Conservation (phyloP, 768 basidiomycete genomes). For the Lenzites betulinus region DNA sequence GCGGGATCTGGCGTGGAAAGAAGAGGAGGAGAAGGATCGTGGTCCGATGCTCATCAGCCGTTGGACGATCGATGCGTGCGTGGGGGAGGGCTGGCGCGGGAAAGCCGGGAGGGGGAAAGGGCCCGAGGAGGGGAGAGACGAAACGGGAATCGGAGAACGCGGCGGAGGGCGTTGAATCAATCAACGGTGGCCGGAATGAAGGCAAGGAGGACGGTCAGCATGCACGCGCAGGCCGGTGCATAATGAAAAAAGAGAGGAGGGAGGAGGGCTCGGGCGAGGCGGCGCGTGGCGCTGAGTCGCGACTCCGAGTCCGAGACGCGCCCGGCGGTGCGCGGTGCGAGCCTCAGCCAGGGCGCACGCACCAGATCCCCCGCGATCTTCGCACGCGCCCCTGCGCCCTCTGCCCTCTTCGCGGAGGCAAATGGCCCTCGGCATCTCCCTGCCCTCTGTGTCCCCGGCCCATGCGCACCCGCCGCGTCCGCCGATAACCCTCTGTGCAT, state of each 20-base stretch:
- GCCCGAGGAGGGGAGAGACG: constrained; percentile 3
- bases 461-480: too few relatives aligned
- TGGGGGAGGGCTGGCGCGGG: constrained; percentile 17
- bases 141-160: constrained; percentile 11
- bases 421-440: constrained; percentile 10
- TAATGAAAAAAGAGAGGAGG: constrained; percentile 8
- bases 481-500: constrained; percentile 20
- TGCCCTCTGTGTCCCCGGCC: too few relatives aligned
- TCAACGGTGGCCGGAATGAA: constrained; percentile 11
- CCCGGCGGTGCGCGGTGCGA: too few relatives aligned
- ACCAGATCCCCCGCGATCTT: constrained; percentile 23
- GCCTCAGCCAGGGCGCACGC: too few relatives aligned
- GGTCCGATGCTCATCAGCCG: constrained; percentile 27
- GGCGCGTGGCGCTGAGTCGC: neutral
- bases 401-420: constrained; percentile 28
- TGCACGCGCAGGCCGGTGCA: constrained; percentile 1
- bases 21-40: constrained; percentile 17
- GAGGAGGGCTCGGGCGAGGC: neutral
- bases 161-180: constrained; percentile 14
- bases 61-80: constrained; percentile 25
- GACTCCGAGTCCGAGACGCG: neutral
- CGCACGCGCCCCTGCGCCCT: constrained; percentile 14
- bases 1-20: constrained; percentile 25
- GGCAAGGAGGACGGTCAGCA: constrained; percentile 2
- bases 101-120: constrained; percentile 15